A percentile compares a stretch with the other conserved stretches of the same genome.
Evolutionary conservation across 2,329 filamentous ascomycete species (phyloP).

Genomic region (Drechmeria coniospora): DNA sequence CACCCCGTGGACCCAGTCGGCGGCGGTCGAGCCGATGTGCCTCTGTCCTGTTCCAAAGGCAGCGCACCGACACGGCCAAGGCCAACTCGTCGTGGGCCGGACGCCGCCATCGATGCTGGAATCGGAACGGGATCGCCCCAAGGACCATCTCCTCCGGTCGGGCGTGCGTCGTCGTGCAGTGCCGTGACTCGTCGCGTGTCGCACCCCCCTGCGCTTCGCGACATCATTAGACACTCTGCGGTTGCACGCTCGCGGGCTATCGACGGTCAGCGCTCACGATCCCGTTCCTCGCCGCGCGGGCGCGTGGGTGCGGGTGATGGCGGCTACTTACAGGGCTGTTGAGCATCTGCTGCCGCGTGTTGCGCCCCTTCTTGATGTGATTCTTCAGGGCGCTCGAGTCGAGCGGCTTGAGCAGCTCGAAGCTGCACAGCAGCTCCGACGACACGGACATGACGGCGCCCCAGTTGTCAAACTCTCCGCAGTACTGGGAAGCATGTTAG

Average conservation of each 20-base stretch:
- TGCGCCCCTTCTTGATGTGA: constrained; percentile 96
- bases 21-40: constrained; percentile 4
- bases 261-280: constrained; percentile 2
- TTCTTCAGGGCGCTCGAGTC: constrained; percentile 94
- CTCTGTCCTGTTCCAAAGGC: too few relatives aligned
- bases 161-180: not conserved
- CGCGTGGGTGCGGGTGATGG: not conserved
- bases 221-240: constrained; percentile 34
- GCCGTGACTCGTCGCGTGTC: not conserved
- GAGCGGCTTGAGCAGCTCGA: constrained; percentile 88
- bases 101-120: too few relatives aligned
- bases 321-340: constrained; percentile 76
- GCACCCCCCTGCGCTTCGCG: not conserved
- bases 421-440: constrained; percentile 83
- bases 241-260: constrained; percentile 39
- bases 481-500: constrained; percentile 51
- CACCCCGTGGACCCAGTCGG: constrained; percentile 14
- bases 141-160: too few relatives aligned
- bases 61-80: too few relatives aligned
- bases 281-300: too few relatives aligned
- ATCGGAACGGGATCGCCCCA: too few relatives aligned
- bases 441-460: constrained; percentile 98
- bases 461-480: constrained; percentile 98
- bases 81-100: too few relatives aligned
- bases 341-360: constrained; percentile 85